Evolutionary conservation across 2,329 filamentous ascomycete genomes (phyloP).

Genomic region (Blastomyces parvus): DNA sequence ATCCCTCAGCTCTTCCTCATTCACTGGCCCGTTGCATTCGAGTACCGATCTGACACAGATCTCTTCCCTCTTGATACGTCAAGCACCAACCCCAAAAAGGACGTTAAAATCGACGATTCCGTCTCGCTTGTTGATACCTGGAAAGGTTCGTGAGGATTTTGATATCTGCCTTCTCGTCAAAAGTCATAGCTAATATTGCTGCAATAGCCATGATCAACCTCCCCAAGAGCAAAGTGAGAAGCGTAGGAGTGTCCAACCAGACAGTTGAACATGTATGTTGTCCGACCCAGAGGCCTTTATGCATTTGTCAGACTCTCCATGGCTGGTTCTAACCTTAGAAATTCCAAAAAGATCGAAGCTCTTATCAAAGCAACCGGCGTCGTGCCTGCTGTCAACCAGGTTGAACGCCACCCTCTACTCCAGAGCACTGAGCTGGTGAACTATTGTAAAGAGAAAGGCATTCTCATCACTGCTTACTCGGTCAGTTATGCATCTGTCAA

Average conservation of each 20-base stretch:
- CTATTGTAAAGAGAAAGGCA: constrained; percentile 49
- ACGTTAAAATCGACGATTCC: constrained; percentile 38
- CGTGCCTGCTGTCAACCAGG: constrained; percentile 57
- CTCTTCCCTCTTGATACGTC: constrained; percentile 40
- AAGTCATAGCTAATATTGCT: background rate
- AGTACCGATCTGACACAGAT: constrained; percentile 25
- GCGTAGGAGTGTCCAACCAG: constrained; percentile 38
- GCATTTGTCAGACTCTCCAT: background rate
- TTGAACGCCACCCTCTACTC: constrained; percentile 60
- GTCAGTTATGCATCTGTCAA: constrained; percentile 23
- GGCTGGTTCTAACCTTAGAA: constrained; percentile 10
- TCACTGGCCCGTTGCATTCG: constrained; percentile 40
- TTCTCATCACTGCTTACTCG: constrained; percentile 55
- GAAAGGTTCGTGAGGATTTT: constrained; percentile 25
- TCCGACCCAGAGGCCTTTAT: background rate
- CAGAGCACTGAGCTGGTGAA: constrained; percentile 51
- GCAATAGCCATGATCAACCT: constrained; percentile 35
- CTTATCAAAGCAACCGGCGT: constrained; percentile 48
- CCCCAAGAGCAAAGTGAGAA: constrained; percentile 33
- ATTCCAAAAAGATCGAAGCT: constrained; percentile 38
- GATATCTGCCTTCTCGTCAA: background rate
- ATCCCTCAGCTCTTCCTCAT: constrained; percentile 31
- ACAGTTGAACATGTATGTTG: constrained; percentile 27
- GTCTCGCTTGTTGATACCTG: constrained; percentile 36
- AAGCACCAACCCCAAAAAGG: constrained; percentile 20